Evolutionary conservation across 2,329 filamentous ascomycete species (phyloP).

Genomic region (Sporothrix inflata): DNA sequence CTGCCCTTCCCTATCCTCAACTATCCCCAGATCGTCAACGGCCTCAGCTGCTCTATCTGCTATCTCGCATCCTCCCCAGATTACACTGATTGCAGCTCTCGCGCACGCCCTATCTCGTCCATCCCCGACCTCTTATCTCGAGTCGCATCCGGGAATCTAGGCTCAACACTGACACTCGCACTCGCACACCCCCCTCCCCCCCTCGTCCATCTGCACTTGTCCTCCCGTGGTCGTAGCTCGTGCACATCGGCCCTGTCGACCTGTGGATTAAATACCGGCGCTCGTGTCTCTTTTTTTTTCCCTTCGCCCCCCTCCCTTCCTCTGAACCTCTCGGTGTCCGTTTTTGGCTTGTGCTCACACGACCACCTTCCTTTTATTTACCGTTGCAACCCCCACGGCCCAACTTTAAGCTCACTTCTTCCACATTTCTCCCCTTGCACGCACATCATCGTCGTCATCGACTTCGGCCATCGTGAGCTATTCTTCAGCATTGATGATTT

Average conservation of each 20-base stretch:
- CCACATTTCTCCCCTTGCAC: background rate
- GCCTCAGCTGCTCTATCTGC: background rate
- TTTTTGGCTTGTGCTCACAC: constrained; percentile 30
- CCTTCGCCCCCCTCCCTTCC: background rate
- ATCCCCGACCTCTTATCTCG: constrained; percentile 25
- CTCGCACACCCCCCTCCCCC: background rate
- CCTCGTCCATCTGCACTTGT: background rate
- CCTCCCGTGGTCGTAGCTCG: background rate
- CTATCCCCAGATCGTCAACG: background rate
- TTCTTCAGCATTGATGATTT: background rate
- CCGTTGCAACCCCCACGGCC: constrained; percentile 21
- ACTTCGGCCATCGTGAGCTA: background rate
- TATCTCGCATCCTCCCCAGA: background rate
- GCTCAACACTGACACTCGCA: background rate
- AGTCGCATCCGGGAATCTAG: background rate
- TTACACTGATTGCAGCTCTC: background rate
- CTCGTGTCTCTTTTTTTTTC: constrained; percentile 1
- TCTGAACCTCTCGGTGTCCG: constrained; percentile 22
- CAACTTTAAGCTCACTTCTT: constrained; percentile 16
- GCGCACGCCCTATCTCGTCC: background rate
- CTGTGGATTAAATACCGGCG: constrained; percentile 10
- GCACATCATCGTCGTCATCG: background rate
- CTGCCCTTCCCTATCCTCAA: background rate
- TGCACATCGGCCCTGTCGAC: background rate
- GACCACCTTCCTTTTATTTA: constrained; percentile 27